Evolutionary conservation across 2,329 filamentous ascomycete species (phyloP).

Genomic region (Claviceps sp.): DNA sequence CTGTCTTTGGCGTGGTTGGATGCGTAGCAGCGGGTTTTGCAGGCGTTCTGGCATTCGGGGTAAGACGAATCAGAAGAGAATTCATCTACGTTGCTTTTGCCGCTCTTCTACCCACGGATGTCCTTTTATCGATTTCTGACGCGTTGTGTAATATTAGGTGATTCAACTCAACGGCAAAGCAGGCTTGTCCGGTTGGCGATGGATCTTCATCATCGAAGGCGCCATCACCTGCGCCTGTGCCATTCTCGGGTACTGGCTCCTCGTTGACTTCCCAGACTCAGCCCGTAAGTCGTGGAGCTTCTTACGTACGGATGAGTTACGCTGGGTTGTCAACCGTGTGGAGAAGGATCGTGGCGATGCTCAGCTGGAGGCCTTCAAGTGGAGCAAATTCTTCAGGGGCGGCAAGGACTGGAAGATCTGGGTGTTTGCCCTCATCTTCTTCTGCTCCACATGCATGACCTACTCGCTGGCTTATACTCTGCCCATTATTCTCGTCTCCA

Average conservation of each 20-base stretch:
- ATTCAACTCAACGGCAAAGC: conserved; percentile 49
- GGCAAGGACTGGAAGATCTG: conserved; percentile 45
- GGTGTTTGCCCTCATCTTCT: conserved; percentile 47
- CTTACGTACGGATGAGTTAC: conserved; percentile 34
- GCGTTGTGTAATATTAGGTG: conserved; percentile 20
- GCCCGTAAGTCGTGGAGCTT: conserved; percentile 38
- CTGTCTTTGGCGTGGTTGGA: conserved; percentile 55
- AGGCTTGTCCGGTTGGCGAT: conserved; percentile 47
- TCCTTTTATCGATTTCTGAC: not conserved
- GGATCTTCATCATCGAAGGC: conserved; percentile 50
- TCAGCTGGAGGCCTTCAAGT: conserved; percentile 37
- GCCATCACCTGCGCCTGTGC: conserved; percentile 40
- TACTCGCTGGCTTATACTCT: conserved; percentile 72
- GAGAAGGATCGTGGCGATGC: conserved; percentile 46
- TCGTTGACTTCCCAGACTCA: conserved; percentile 52
- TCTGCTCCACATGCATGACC: conserved; percentile 54
- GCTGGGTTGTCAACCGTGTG: conserved; percentile 40
- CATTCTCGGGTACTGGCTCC: conserved; percentile 37
- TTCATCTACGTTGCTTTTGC: no score
- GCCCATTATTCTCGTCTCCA: conserved; percentile 54
- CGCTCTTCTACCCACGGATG: no score
- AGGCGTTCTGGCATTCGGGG: conserved; percentile 56
- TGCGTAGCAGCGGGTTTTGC: conserved; percentile 52
- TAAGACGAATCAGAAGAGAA: conserved; percentile 14
- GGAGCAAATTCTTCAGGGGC: conserved; percentile 31